Percentiles rank a stretch among this genome's conserved stretches.
phyloP scores from a whole-genome alignment of 768 basidiomycete species.

The Rhodotorula diobovata region DNA sequence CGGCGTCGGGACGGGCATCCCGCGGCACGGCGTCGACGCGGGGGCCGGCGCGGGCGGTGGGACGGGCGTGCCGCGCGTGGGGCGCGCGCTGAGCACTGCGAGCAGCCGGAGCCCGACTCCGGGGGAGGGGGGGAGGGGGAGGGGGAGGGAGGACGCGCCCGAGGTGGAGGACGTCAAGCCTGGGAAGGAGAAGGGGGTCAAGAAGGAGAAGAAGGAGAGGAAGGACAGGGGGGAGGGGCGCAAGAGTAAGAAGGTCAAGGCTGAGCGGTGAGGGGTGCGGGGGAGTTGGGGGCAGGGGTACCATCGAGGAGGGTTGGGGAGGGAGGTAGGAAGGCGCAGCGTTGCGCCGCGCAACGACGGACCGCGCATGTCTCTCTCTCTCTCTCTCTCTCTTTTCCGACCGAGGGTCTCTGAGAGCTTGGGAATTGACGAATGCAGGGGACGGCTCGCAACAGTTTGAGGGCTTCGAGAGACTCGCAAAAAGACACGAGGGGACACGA shows the following conservation, averaged over 20 bases:
- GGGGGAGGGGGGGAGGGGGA: slow-evolving; percentile 28
- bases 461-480: too few relatives aligned
- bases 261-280: background rate
- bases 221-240: slow-evolving; percentile 34
- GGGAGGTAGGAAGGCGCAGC: too few relatives aligned
- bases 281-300: too few relatives aligned
- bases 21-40: background rate
- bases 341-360: too few relatives aligned
- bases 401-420: too few relatives aligned
- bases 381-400: too few relatives aligned
- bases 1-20: slow-evolving; percentile 31
- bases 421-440: too few relatives aligned
- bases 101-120: slow-evolving; percentile 6
- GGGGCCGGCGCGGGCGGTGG: too few relatives aligned
- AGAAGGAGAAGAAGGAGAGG: slow-evolving; percentile 39
- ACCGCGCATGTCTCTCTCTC: too few relatives aligned
- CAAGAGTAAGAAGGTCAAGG: slow-evolving; percentile 40
- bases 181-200: slow-evolving; percentile 15
- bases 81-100: background rate
- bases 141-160: slow-evolving; percentile 1
- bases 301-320: too few relatives aligned
- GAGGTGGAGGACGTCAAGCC: slow-evolving; percentile 3
- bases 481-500: too few relatives aligned
- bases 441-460: too few relatives aligned
- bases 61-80: background rate